Base-by-base conservation (phyloP, 257 asterid genomes). In the Nicotiana undulata region DNA sequence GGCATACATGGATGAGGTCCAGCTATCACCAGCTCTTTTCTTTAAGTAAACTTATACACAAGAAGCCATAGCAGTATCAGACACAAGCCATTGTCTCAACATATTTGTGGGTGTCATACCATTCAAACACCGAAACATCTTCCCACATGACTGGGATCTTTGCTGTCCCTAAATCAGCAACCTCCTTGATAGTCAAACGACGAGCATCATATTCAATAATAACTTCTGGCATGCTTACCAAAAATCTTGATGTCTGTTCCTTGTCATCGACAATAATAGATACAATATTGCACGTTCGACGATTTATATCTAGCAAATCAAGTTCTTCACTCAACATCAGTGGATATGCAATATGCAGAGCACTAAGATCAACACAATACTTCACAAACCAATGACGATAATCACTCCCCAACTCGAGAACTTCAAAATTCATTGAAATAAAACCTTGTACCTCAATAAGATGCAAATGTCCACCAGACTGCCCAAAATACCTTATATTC, bases 371-470 rank as follows among this genome's bases (percentile, higher is more conserved):
- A 70, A 83, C 44, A 31, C 13, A 2, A 61, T 60, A 63, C 67
- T 60, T 61, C 17, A 79, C 64, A 76, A 51, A 28, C 86, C 86
- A 83, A 7, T 24, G 0, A 12, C 52, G 51, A 61, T 70, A 79
- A 70, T 78, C 75, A 28, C 2, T 44, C 60, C 32, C 76, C 86
- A 83, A 3, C 31, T 20, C 44, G n/a, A 66, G 37, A 56, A 82
- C 79, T 11, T 82, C n/a, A 44, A 82, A 66, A 15, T 24, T 9
- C 28, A 65, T 77, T 2, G 31, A 12, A 17, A 55, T 55, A 12
- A 5, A 16, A 0, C 3, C 28, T 5, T 26, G 52, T 18, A 5
- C 26, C 34, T 20, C 40, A 40, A 82, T 56, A 37, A 31, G 58
- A 49, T 31, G 58, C 7, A 79, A 59, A 26, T 52, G 61, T 29